phyloP scores from a whole-genome alignment of 1,284 basidiomycete genomes.

The Rhodotorula sp. region DNA sequence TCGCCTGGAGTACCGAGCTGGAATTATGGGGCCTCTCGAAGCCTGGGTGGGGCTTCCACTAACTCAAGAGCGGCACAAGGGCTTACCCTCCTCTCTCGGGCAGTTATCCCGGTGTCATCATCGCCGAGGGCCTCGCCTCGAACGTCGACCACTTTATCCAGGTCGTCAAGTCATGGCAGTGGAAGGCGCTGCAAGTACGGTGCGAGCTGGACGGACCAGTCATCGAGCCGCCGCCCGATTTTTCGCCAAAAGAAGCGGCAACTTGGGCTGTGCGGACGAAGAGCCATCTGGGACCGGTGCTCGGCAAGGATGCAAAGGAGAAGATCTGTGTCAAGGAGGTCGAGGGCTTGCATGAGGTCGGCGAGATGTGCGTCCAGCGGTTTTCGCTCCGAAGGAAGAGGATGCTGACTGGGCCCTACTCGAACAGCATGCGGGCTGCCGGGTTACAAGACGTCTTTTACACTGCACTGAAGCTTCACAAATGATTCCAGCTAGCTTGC shows the following conservation, averaged over 20 bases:
- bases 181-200: constrained; percentile 40
- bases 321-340: constrained; percentile 33
- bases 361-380: constrained; percentile 24
- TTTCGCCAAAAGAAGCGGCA: not conserved
- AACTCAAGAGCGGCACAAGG: too few relatives aligned
- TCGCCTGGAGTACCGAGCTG: constrained; percentile 26
- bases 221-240: not conserved
- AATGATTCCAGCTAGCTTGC: not conserved
- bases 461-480: constrained; percentile 33
- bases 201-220: constrained; percentile 21
- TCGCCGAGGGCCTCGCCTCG: constrained; percentile 26
- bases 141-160: constrained; percentile 33
- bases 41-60: constrained; percentile 24
- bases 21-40: constrained; percentile 25
- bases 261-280: constrained; percentile 20
- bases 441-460: constrained; percentile 28
- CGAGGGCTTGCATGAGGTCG: constrained; percentile 32
- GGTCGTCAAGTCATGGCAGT: constrained; percentile 34
- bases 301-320: not conserved
- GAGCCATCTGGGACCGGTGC: constrained; percentile 18
- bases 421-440: constrained; percentile 25
- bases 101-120: constrained; percentile 37
- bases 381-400: not conserved
- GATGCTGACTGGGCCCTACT: not conserved
- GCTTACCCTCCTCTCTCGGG: not conserved